Percentiles rank a stretch among this genome's conserved stretches.
These are phyloP conservation scores for Stephanodiscus minutulus DNA, from an alignment of 108 stramenopile species.

Conservation along the genomic window DNA sequence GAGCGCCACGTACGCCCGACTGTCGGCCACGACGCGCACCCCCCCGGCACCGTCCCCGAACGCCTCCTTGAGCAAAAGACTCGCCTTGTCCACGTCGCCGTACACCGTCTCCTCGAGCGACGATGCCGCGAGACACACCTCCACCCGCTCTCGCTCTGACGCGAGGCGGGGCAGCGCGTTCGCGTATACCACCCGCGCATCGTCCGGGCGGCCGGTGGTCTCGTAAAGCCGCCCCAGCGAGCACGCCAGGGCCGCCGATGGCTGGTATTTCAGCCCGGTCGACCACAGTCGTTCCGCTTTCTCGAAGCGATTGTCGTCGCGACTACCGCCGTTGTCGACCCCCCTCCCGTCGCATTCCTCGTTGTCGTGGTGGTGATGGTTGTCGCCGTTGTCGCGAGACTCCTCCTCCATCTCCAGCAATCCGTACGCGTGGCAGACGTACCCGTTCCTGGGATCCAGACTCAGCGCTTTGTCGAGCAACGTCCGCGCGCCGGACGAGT, in stretches of 20 bases:
- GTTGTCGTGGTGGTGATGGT: not conserved
- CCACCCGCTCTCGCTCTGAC: slow-evolving; percentile 61
- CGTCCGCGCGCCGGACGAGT: slow-evolving; percentile 51
- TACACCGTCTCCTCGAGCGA: slow-evolving; percentile 81
- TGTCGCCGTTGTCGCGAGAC: slow-evolving; percentile 15
- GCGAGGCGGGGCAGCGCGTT: slow-evolving; percentile 37
- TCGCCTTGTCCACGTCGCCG: slow-evolving; percentile 52
- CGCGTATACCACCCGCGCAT: slow-evolving; percentile 60
- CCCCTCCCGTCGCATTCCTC: too few species aligned
- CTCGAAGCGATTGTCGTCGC: not conserved
- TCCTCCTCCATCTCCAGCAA: slow-evolving; percentile 56
- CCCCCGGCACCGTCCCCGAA: slow-evolving; percentile 14
- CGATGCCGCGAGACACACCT: slow-evolving; percentile 74
- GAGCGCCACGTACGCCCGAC: slow-evolving; percentile 74
- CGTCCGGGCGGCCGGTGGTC: slow-evolving; percentile 24
- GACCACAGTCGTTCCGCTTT: slow-evolving; percentile 59
- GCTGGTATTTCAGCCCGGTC: slow-evolving; percentile 46
- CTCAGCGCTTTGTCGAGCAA: slow-evolving; percentile 64
- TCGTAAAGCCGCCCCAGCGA: slow-evolving; percentile 68
- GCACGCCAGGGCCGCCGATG: slow-evolving; percentile 83
- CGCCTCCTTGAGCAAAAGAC: slow-evolving; percentile 56
- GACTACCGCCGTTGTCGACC: too few species aligned
- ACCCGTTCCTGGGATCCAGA: slow-evolving; percentile 71
- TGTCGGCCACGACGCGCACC: slow-evolving; percentile 33
- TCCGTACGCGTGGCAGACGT: slow-evolving; percentile 83